A percentile compares a stretch with the other conserved stretches of the same genome.
Evolutionary conservation across 441 rosid species (phyloP).

Genomic region (Gossypium gossypioides): DNA sequence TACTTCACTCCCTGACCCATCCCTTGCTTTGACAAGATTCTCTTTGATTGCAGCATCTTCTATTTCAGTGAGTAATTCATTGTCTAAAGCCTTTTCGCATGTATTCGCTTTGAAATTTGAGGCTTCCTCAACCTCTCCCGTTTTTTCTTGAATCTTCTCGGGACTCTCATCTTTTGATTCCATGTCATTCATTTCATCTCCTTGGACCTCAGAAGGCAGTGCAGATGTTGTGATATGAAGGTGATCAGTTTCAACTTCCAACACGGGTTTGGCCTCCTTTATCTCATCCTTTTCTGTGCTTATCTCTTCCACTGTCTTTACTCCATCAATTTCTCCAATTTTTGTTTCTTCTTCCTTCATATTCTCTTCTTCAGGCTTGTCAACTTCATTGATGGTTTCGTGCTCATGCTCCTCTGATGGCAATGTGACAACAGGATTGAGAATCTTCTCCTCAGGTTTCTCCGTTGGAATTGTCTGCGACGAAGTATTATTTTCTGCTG

Average conservation of each 20-base stretch:
- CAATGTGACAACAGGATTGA: not conserved
- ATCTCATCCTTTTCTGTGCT: not conserved
- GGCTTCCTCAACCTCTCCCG: conserved; percentile 6
- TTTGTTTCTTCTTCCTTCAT: not conserved
- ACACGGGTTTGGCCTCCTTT: not conserved
- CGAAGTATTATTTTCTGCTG: conserved; percentile 2
- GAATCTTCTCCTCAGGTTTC: conserved; percentile 12
- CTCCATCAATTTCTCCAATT: conserved; percentile 8
- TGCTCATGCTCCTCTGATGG: not conserved
- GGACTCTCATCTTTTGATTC: conserved; percentile 15
- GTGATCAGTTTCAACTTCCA: conserved; percentile 12
- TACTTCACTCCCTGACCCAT: conserved; percentile 16
- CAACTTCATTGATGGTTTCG: not conserved
- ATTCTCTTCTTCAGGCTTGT: not conserved
- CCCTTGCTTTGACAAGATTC: not conserved
- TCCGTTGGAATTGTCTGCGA: conserved; percentile 1
- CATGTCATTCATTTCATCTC: conserved; percentile 6
- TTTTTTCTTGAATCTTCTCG: conserved; percentile 4
- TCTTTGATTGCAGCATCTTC: conserved; percentile 16
- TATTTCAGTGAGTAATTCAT: conserved; percentile 13
- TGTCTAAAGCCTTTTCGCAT: conserved; percentile 17
- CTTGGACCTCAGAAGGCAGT: conserved; percentile 17
- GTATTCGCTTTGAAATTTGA: conserved; percentile 6
- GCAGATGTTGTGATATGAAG: conserved; percentile 15
- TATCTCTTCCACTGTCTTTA: not conserved